Conservation (phyloP, 805 yeast species). For the Candida maltosa region DNA sequence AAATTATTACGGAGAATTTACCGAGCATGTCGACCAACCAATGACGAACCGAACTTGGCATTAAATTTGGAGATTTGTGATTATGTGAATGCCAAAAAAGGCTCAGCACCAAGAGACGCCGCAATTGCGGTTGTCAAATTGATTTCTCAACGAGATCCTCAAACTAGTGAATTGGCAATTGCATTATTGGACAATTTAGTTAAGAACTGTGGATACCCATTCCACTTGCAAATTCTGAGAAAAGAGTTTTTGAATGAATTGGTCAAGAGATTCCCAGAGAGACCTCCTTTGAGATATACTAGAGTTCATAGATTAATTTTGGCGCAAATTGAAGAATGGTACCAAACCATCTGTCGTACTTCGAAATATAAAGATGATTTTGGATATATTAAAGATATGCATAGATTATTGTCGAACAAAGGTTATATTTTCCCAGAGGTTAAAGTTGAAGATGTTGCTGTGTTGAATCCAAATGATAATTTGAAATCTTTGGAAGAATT, state of each 20-base stretch:
- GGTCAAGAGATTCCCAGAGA: slow-evolving; percentile 90
- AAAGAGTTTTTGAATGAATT: slow-evolving; percentile 92
- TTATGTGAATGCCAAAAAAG: slow-evolving; percentile 88
- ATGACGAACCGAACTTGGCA: slow-evolving; percentile 83
- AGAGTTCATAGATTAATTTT: slow-evolving; percentile 80
- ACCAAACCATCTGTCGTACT: slow-evolving; percentile 87
- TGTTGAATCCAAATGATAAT: slow-evolving; percentile 83
- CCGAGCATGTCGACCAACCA: slow-evolving; percentile 83
- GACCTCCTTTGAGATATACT: slow-evolving; percentile 83
- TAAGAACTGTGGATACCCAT: slow-evolving; percentile 96
- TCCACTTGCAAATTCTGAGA: slow-evolving; percentile 90
- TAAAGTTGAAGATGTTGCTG: slow-evolving; percentile 87
- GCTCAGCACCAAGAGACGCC: slow-evolving; percentile 87
- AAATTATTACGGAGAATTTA: slow-evolving; percentile 45
- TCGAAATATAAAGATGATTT: slow-evolving; percentile 88
- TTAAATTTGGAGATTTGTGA: slow-evolving; percentile 92
- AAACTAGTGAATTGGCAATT: slow-evolving; percentile 79
- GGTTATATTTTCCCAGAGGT: slow-evolving; percentile 94
- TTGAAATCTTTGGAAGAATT: slow-evolving; percentile 86
- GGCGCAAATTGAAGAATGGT: slow-evolving; percentile 96
- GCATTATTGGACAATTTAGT: slow-evolving; percentile 85
- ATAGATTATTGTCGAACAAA: slow-evolving; percentile 79
- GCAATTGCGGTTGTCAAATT: slow-evolving; percentile 80
- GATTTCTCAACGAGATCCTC: slow-evolving; percentile 79
- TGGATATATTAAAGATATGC: slow-evolving; percentile 93